Conservation (phyloP, 208 protist species). For the Angomonas deanei region DNA sequence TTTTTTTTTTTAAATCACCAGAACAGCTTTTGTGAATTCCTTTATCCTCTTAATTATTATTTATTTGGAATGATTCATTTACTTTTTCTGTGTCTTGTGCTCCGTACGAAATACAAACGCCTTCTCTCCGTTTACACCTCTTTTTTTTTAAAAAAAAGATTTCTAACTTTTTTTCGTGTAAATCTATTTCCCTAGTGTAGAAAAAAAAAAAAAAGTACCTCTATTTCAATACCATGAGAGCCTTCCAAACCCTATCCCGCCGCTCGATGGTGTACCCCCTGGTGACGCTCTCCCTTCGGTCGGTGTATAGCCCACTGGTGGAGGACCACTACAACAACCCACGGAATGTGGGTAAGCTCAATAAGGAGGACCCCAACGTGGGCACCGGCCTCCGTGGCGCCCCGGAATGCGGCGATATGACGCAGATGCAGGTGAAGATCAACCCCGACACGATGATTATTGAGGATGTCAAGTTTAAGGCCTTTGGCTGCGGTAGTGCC, state of each 20-base stretch:
- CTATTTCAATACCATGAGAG: slow-evolving; percentile 6
- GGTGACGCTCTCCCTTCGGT: slow-evolving; percentile 16
- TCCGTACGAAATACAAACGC: background rate
- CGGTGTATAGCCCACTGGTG: slow-evolving; percentile 94
- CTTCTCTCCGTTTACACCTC: background rate
- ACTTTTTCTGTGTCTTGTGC: background rate
- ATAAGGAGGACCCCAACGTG: slow-evolving; percentile 93
- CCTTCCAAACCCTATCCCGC: background rate
- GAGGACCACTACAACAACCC: slow-evolving; percentile 99
- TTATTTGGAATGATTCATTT: background rate
- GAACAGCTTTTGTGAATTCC: background rate
- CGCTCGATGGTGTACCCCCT: background rate
- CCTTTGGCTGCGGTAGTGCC: slow-evolving; percentile 99
- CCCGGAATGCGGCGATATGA: slow-evolving; percentile 99
- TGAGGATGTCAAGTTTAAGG: slow-evolving; percentile 97
- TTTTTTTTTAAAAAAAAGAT: background rate
- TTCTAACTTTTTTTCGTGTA: background rate
- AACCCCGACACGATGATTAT: slow-evolving; percentile 90
- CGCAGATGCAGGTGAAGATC: slow-evolving; percentile 97
- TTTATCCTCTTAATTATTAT: background rate
- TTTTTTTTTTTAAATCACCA: slow-evolving; percentile 5
- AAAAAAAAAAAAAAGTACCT: background rate
- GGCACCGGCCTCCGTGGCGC: slow-evolving; percentile 98
- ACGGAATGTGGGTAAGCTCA: slow-evolving; percentile 96
- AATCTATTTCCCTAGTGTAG: background rate